Base-by-base conservation (phyloP, 305 asterid genomes). In the Fraxinus velutina region DNA sequence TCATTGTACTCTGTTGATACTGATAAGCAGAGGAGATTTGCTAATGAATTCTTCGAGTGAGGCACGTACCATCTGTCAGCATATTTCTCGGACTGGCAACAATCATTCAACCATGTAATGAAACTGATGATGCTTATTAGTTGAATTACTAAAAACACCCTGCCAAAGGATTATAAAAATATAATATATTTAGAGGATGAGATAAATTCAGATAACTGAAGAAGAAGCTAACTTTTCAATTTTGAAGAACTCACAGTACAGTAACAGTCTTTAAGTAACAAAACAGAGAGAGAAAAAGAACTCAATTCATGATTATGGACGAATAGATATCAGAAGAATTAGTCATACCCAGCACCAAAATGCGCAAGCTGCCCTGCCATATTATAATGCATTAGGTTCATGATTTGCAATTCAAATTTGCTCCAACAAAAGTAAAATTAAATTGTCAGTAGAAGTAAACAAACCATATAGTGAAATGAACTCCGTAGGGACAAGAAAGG, bases 291-390 rank as follows among this genome's bases (percentile, higher is more conserved):
- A 44, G 55, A 44, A 44, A 44, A 44, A 44, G 55, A 44, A 44
- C 55, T 44, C 55, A 44, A 44, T 44, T 44, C n/a, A 44, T 12
- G 55, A 44, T 44, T 44, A 44, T 44, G 55, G 17, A 44, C 55
- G 6, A 13, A 52, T 5, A 52, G 70, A 21, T 60, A 60, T 60
- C 70, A 60, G 70, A 60, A 60, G 13, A 75, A 32, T 55, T 32
- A 37, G 4, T 15, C 81, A 22, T 87, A 89, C 92, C 92, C 92
- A 4, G 92, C 92, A 44, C 92, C 92, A 81, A 89, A 89, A 85
- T 87, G 92, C 15, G 92, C 92, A 75, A 87, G 57, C 60, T 86
- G 83, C 47, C 90, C 92, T 89, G 88, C 80, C 60, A 80, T 27
- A 42, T 64, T 27, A 73, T 17, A 64, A 37, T 42, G 74, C 19